These are phyloP conservation scores for Acanthamoeba royreba DNA, from an alignment of 208 protist species.

Conservation along the genomic window DNA sequence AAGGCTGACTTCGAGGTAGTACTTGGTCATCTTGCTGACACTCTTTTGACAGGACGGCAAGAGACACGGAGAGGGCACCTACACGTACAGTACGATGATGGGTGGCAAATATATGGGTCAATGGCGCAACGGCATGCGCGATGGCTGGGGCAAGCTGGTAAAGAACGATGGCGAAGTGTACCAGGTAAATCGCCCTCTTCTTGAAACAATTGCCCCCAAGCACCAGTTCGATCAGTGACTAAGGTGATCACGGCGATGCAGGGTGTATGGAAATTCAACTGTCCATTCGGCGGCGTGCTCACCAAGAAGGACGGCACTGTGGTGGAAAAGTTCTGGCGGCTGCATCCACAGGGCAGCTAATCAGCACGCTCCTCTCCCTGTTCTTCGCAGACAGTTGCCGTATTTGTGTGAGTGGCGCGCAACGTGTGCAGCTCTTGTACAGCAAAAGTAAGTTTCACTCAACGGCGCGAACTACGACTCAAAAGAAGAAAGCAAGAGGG, in stretches of 20 bases:
- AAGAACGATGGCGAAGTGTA: conserved; percentile 4
- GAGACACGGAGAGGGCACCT: not conserved
- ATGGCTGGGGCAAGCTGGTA: not conserved
- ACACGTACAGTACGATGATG: not conserved
- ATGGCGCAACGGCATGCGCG: not conserved
- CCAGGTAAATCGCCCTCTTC: not conserved
- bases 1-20: too few species aligned
- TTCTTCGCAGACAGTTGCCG: too few species aligned
- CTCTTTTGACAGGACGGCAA: not conserved
- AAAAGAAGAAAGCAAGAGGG: too few species aligned
- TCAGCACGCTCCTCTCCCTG: too few species aligned
- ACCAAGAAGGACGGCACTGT: not conserved
- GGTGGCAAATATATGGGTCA: not conserved
- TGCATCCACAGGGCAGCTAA: too few species aligned
- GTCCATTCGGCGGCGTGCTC: not conserved
- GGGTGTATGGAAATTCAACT: not conserved
- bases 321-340: not conserved
- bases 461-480: too few species aligned
- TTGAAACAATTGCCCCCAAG: not conserved
- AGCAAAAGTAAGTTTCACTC: too few species aligned
- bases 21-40: too few species aligned
- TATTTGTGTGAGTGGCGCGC: too few species aligned
- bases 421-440: too few species aligned
- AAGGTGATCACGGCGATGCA: too few species aligned
- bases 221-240: not conserved